phyloP scores from a whole-genome alignment of 2,329 filamentous ascomycete genomes.

The Cladophialophora chaetospira region DNA sequence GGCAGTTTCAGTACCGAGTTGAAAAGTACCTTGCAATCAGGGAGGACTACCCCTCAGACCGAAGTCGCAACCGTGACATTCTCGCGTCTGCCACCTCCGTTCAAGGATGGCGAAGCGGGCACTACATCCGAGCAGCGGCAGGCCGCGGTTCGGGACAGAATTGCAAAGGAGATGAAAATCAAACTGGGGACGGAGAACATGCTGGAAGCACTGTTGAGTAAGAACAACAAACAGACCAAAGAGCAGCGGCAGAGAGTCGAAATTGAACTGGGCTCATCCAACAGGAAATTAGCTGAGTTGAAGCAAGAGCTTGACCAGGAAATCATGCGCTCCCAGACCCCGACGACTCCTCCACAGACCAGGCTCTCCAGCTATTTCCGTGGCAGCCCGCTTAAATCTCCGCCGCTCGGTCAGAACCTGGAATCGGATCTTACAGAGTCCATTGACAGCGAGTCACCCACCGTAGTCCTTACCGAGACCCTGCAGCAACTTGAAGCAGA shows the following conservation, averaged over 20 bases:
- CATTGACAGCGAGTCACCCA: conserved; percentile 75
- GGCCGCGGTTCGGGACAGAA: conserved; percentile 73
- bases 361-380: conserved; percentile 62
- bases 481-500: conserved; percentile 85
- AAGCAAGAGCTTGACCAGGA: conserved; percentile 62
- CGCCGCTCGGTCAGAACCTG: conserved; percentile 46
- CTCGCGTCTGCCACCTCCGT: conserved; percentile 20
- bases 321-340: conserved; percentile 59
- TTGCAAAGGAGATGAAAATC: conserved; percentile 96
- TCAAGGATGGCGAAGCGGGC: conserved; percentile 63
- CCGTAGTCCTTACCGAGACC: conserved; percentile 85
- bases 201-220: conserved; percentile 88
- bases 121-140: conserved; percentile 71
- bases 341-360: conserved; percentile 48
- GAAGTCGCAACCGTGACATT: conserved; percentile 18
- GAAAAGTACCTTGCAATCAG: conserved; percentile 66
- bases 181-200: conserved; percentile 97
- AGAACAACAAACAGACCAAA: conserved; percentile 93
- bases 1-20: conserved; percentile 91
- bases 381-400: conserved; percentile 56
- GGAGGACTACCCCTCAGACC: conserved; percentile 56
- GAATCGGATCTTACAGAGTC: conserved; percentile 63
- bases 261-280: conserved; percentile 86
- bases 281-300: conserved; percentile 66
- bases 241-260: conserved; percentile 79